These are phyloP conservation scores for Chalaropsis thielavioides DNA, from an alignment of 2,329 filamentous ascomycete genomes.

Conservation along the genomic window DNA sequence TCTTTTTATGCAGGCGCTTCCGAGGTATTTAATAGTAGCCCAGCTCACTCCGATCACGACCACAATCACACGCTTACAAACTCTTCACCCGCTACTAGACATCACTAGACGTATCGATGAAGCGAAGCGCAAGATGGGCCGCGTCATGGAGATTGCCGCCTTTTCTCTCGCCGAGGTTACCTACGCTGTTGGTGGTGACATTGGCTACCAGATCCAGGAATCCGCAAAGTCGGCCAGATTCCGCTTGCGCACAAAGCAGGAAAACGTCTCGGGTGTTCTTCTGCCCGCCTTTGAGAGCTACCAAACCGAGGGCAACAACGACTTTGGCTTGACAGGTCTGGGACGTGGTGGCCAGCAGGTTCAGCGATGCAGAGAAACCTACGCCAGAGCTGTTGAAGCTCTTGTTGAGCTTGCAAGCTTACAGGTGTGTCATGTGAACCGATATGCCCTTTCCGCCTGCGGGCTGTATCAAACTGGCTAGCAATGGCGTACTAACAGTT, in stretches of 20 bases:
- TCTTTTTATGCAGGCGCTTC: constrained; percentile 50
- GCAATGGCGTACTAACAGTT: background rate
- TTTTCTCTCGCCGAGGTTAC: constrained; percentile 96
- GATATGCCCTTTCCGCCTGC: background rate
- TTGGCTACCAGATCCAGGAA: constrained; percentile 94
- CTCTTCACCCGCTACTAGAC: constrained; percentile 41
- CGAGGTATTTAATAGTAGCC: constrained; percentile 43
- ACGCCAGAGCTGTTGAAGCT: constrained; percentile 88
- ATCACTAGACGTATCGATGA: constrained; percentile 96
- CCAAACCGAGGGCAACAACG: constrained; percentile 75
- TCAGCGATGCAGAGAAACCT: constrained; percentile 86
- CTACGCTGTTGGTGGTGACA: constrained; percentile 89
- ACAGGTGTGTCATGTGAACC: constrained; percentile 37
- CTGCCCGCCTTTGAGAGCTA: constrained; percentile 89
- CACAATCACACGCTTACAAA: background rate
- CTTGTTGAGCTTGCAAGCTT: constrained; percentile 87
- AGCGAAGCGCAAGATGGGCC: constrained; percentile 97
- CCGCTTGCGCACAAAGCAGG: constrained; percentile 84
- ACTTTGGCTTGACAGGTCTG: constrained; percentile 88
- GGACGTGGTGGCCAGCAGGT: constrained; percentile 97
- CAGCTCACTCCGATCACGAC: background rate
- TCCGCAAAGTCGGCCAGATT: constrained; percentile 87
- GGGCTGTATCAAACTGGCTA: background rate
- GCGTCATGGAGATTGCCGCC: constrained; percentile 97
- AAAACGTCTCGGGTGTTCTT: constrained; percentile 95